A percentile compares a stretch with the other conserved stretches of the same genome.
Conservation (phyloP, 441 rosid species). For the Eruca vesicaria region DNA sequence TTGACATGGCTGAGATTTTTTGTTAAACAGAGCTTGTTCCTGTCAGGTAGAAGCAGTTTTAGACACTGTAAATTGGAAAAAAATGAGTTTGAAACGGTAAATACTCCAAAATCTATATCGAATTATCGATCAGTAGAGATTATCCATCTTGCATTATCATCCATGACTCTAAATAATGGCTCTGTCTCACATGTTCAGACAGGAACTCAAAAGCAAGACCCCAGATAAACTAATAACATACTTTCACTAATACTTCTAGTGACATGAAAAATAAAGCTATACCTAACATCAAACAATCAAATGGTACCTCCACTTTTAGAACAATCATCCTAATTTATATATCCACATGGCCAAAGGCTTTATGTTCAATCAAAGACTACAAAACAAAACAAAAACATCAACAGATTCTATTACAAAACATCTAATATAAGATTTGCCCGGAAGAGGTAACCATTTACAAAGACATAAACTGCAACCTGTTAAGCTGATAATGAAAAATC, state of each 20-base stretch:
- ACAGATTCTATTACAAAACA: background rate
- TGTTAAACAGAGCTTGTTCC: constrained; percentile 21
- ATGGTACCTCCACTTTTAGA: background rate
- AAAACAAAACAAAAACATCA: background rate
- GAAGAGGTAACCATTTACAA: background rate
- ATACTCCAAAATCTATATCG: background rate
- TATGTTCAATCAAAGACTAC: background rate
- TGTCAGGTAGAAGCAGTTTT: constrained; percentile 8
- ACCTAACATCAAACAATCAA: background rate
- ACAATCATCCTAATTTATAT: background rate
- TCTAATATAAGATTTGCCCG: background rate
- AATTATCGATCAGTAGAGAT: background rate
- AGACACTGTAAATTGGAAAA: background rate
- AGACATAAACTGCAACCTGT: background rate
- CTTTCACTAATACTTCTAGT: background rate
- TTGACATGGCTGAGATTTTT: constrained; percentile 52
- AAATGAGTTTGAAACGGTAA: background rate
- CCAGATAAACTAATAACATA: background rate
- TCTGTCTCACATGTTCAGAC: constrained; percentile 1
- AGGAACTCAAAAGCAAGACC: background rate
- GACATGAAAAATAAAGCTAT: background rate
- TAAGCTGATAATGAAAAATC: background rate
- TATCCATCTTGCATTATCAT: background rate
- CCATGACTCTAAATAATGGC: background rate
- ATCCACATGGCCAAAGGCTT: background rate